These are phyloP conservation scores for Gamsiella multidivaricata DNA, from an alignment of 192 early-diverging fungal species.

Conservation along the genomic window DNA sequence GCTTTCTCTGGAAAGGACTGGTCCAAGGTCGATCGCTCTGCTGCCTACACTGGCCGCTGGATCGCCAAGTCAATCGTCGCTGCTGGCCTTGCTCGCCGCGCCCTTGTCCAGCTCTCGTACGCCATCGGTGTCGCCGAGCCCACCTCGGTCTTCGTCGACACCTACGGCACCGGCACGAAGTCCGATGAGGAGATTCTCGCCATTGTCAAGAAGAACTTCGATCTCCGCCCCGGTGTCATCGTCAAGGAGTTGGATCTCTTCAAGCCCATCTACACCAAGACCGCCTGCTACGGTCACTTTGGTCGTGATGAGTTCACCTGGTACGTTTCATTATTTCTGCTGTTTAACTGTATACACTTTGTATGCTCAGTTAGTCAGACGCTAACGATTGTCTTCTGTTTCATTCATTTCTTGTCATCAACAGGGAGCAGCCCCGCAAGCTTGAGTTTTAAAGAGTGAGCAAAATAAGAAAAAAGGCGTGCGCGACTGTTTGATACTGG, in stretches of 20 bases:
- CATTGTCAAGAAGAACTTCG: conserved; percentile 98
- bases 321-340: conserved; percentile 10
- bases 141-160: conserved; percentile 95
- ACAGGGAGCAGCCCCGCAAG: conserved; percentile 55
- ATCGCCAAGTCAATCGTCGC: conserved; percentile 97
- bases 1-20: conserved; percentile 99
- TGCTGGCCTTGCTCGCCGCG: conserved; percentile 92
- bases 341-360: background rate
- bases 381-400: background rate
- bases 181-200: conserved; percentile 89
- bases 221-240: conserved; percentile 98
- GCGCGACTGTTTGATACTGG: background rate
- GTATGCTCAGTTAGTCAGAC: background rate
- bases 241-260: conserved; percentile 98
- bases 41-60: conserved; percentile 96
- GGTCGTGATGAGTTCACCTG: conserved; percentile 80
- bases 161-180: conserved; percentile 94
- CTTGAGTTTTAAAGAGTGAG: conserved; percentile 50
- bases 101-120: conserved; percentile 96
- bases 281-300: conserved; percentile 97
- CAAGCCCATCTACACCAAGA: conserved; percentile 97
- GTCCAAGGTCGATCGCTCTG: conserved; percentile 99
- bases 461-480: conserved; percentile 46
- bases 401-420: conserved; percentile 13
- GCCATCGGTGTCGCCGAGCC: conserved; percentile 99